Percentiles rank a stretch among this genome's conserved stretches.
phyloP scores from a whole-genome alignment of 805 yeast species.

The Wickerhamia fluorescens region DNA sequence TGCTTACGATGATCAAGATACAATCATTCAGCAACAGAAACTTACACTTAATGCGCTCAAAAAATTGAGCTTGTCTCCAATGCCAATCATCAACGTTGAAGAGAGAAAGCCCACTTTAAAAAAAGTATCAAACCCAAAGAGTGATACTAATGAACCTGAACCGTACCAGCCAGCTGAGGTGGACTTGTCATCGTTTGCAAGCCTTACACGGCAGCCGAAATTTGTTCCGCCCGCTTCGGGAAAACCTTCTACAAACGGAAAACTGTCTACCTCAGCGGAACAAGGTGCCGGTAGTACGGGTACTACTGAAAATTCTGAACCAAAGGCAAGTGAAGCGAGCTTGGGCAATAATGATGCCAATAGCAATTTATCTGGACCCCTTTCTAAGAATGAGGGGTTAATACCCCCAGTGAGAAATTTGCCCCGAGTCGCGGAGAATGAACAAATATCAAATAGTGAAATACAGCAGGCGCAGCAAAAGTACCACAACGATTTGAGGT shows the following conservation, averaged over 20 bases:
- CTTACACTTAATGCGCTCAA: conserved; percentile 37
- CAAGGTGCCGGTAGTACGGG: conserved; percentile 4
- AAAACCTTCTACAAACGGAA: no score
- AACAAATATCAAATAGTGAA: no score
- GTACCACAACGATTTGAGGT: conserved; percentile 3
- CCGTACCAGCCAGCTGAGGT: conserved; percentile 43
- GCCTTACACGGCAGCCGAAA: conserved; percentile 39
- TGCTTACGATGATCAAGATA: conserved; percentile 26
- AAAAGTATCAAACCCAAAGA: conserved; percentile 2
- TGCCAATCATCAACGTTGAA: conserved; percentile 27
- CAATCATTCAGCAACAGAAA: conserved; percentile 33
- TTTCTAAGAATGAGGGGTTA: no score
- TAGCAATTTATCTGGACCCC: no score
- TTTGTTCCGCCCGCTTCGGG: no score
- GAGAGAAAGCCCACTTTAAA: conserved; percentile 7
- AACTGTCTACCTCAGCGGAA: conserved; percentile 1
- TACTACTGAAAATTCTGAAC: no score
- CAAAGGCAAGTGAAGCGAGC: no score
- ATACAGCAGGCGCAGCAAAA: conserved; percentile 5
- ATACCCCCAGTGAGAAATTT: no score
- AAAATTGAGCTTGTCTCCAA: conserved; percentile 35
- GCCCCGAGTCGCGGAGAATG: conserved; percentile 2
- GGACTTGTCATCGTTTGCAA: conserved; percentile 37
- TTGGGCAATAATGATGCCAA: no score
- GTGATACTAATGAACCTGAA: conserved; percentile 7